phyloP scores from a whole-genome alignment of 805 yeast species.

The Gaillardinia entomophila region DNA sequence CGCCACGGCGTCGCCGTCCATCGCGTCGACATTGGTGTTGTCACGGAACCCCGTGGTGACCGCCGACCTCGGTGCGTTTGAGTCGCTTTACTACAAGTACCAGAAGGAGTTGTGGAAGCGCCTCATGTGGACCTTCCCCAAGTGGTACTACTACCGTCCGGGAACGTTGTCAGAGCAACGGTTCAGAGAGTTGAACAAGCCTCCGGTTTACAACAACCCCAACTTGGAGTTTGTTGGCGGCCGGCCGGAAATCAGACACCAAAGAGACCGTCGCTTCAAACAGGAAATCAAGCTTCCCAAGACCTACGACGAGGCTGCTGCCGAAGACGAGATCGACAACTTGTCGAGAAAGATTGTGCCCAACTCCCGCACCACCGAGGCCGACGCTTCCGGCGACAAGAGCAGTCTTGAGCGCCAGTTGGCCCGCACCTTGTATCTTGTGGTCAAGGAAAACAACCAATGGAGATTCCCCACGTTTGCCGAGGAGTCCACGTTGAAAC shows the following conservation, averaged over 20 bases:
- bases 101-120: constrained; percentile 84
- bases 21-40: constrained; percentile 52
- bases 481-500: constrained; percentile 21
- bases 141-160: constrained; percentile 81
- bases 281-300: constrained; percentile 76
- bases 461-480: constrained; percentile 84
- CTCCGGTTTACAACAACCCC: constrained; percentile 67
- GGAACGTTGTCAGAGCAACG: constrained; percentile 87
- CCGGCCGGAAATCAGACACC: constrained; percentile 77
- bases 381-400: constrained; percentile 60
- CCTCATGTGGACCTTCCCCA: constrained; percentile 96
- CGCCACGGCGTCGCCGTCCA: constrained; percentile 6
- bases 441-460: constrained; percentile 44
- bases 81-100: constrained; percentile 69
- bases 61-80: constrained; percentile 67
- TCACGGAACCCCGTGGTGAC: constrained; percentile 84
- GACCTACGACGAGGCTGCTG: constrained; percentile 36
- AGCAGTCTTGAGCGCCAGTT: constrained; percentile 74
- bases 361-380: constrained; percentile 68
- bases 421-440: constrained; percentile 71
- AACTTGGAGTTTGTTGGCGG: constrained; percentile 80
- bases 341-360: constrained; percentile 64
- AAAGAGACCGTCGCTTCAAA: constrained; percentile 81
- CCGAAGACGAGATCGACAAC: constrained; percentile 22
- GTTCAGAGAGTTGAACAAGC: constrained; percentile 67